These are phyloP conservation scores for Kwoniella pini DNA, from an alignment of 768 basidiomycete genomes.

Conservation along the genomic window DNA sequence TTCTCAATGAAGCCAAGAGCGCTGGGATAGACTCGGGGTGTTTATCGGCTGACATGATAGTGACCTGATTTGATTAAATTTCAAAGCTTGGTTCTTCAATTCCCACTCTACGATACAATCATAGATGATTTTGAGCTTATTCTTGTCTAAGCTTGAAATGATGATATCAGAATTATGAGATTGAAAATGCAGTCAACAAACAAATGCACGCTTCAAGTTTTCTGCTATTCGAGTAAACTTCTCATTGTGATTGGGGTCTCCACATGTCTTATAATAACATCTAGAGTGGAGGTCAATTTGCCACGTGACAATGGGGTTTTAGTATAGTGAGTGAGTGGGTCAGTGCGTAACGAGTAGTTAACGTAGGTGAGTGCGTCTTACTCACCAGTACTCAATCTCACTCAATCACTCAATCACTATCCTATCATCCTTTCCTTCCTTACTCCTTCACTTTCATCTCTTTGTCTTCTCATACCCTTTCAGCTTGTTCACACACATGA, in stretches of 20 bases:
- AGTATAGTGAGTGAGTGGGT: background rate
- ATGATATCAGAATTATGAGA: no score
- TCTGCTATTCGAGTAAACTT: no score
- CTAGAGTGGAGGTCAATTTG: background rate
- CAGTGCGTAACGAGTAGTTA: background rate
- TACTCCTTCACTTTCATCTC: background rate
- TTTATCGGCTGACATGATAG: conserved; percentile 26
- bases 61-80: no score
- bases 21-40: conserved; percentile 32
- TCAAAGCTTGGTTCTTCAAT: no score
- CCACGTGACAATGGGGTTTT: background rate
- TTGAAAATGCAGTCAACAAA: no score
- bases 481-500: no score
- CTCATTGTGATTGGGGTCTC: background rate
- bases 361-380: no score
- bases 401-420: background rate
- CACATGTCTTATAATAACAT: background rate
- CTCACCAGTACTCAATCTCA: no score
- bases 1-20: conserved; percentile 28
- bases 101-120: no score
- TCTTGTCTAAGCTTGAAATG: no score
- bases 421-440: background rate
- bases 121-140: no score
- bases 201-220: no score
- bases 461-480: background rate